A percentile compares a stretch with the other conserved stretches of the same genome.
phyloP scores from a whole-genome alignment of 192 early-diverging fungal species.

The Cetraspora pellucida region DNA sequence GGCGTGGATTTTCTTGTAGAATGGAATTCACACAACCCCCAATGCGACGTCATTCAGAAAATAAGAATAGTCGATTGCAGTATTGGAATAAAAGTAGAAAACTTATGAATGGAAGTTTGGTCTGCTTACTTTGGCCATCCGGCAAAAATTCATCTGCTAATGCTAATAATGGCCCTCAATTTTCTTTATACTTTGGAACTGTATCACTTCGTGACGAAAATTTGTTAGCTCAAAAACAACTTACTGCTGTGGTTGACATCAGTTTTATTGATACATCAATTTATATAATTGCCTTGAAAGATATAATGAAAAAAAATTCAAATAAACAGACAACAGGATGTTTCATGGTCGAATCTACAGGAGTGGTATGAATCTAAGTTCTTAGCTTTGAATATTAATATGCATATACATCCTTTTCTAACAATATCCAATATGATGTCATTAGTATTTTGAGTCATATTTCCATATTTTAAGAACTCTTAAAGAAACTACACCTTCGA shows the following conservation, averaged over 20 bases:
- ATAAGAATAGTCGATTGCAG: constrained; percentile 33
- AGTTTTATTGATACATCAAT: constrained; percentile 39
- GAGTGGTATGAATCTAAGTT: no score
- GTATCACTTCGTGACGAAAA: constrained; percentile 41
- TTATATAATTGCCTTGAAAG: constrained; percentile 31
- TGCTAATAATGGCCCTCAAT: background rate
- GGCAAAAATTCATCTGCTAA: background rate
- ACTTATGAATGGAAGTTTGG: constrained; percentile 49
- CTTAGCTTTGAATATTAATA: no score
- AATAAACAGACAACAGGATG: background rate
- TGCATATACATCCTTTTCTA: no score
- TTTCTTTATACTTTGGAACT: constrained; percentile 37
- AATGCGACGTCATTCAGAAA: background rate
- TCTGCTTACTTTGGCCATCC: constrained; percentile 45
- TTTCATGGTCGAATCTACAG: constrained; percentile 45
- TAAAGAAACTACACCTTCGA: constrained; percentile 36
- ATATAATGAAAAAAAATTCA: background rate
- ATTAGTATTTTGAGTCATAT: constrained; percentile 43
- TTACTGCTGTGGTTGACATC: constrained; percentile 35
- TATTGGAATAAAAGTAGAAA: constrained; percentile 53
- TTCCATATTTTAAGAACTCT: constrained; percentile 43
- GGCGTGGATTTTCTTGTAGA: constrained; percentile 32
- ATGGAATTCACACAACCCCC: constrained; percentile 38
- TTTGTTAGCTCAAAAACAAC: constrained; percentile 28
- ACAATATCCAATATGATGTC: no score